These are phyloP conservation scores for Pythium sukuiense DNA, from an alignment of 352 stramenopile species.

Conservation along the genomic window DNA sequence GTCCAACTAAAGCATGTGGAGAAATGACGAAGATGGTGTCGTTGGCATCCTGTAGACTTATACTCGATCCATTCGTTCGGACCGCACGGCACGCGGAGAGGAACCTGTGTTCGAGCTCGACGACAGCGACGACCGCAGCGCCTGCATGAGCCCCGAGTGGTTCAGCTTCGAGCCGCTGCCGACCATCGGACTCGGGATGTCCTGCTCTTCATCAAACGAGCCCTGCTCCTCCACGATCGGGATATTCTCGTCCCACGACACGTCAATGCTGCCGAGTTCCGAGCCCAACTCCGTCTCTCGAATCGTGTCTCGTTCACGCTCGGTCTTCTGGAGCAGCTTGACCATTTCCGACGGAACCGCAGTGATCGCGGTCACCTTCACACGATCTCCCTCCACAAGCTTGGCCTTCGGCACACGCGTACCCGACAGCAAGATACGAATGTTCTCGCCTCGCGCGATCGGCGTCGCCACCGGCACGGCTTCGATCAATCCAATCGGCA, in stretches of 20 bases:
- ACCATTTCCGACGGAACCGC: slow-evolving; percentile 59
- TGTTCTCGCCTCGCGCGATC: slow-evolving; percentile 30
- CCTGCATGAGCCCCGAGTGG: slow-evolving; percentile 60
- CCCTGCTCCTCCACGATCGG: slow-evolving; percentile 70
- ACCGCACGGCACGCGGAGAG: slow-evolving; percentile 35
- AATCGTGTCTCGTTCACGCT: slow-evolving; percentile 77
- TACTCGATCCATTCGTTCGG: slow-evolving; percentile 74
- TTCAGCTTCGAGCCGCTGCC: slow-evolving; percentile 48
- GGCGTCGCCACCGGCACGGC: slow-evolving; percentile 67
- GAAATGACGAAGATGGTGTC: background rate
- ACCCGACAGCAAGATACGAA: slow-evolving; percentile 37
- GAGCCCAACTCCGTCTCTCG: slow-evolving; percentile 79
- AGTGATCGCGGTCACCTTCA: slow-evolving; percentile 40
- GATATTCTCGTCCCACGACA: slow-evolving; percentile 75
- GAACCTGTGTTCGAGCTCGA: slow-evolving; percentile 22
- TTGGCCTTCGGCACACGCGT: slow-evolving; percentile 65
- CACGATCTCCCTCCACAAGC: slow-evolving; percentile 58
- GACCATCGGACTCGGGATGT: slow-evolving; percentile 40
- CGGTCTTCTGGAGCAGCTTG: slow-evolving; percentile 56
- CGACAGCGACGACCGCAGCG: slow-evolving; percentile 46
- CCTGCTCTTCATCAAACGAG: slow-evolving; percentile 44
- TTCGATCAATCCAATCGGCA: slow-evolving; percentile 78
- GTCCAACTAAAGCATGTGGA: slow-evolving; percentile 21
- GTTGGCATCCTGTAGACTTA: slow-evolving; percentile 20
- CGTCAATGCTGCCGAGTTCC: slow-evolving; percentile 60